Conservation (phyloP, 1,284 basidiomycete genomes). For the Sporisorium exsertum region DNA sequence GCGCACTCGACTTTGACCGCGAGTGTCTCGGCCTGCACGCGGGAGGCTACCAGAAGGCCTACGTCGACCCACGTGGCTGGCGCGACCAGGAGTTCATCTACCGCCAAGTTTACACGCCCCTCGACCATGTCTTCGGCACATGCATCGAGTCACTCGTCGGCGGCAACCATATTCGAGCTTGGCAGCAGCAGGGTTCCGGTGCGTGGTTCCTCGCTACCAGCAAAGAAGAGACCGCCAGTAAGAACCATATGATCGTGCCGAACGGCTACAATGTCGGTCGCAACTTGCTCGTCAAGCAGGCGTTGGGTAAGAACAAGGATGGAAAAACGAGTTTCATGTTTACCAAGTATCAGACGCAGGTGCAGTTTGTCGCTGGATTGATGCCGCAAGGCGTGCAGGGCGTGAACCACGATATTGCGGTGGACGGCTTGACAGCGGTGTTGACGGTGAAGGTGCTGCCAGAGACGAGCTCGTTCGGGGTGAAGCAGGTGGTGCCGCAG, state of each 20-base stretch:
- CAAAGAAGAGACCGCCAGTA: constrained; percentile 43
- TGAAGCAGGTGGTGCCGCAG: neutral
- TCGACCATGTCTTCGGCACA: constrained; percentile 52
- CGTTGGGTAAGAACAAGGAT: constrained; percentile 29
- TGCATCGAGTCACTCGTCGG: constrained; percentile 81
- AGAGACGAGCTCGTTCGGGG: constrained; percentile 9
- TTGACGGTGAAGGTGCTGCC: constrained; percentile 46
- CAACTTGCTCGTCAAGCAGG: constrained; percentile 75
- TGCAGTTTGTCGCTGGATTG: constrained; percentile 73
- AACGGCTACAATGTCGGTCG: constrained; percentile 71
- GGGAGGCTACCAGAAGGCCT: constrained; percentile 52
- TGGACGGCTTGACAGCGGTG: constrained; percentile 59
- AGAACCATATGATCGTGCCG: constrained; percentile 52
- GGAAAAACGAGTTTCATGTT: constrained; percentile 53
- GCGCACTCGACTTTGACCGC: constrained; percentile 62
- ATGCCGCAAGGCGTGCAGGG: constrained; percentile 73
- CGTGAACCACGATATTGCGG: constrained; percentile 71
- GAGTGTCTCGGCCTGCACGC: constrained; percentile 66
- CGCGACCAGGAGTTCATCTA: constrained; percentile 56
- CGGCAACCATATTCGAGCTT: constrained; percentile 85
- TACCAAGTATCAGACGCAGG: constrained; percentile 72
- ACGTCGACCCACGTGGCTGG: constrained; percentile 48
- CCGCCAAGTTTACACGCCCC: constrained; percentile 53
- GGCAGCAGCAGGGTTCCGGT: constrained; percentile 73
- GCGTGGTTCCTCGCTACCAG: constrained; percentile 81